Evolutionary conservation across 2,329 filamentous ascomycete species (phyloP).

Genomic region (Ophiocordyceps camponoti-rufipedis): DNA sequence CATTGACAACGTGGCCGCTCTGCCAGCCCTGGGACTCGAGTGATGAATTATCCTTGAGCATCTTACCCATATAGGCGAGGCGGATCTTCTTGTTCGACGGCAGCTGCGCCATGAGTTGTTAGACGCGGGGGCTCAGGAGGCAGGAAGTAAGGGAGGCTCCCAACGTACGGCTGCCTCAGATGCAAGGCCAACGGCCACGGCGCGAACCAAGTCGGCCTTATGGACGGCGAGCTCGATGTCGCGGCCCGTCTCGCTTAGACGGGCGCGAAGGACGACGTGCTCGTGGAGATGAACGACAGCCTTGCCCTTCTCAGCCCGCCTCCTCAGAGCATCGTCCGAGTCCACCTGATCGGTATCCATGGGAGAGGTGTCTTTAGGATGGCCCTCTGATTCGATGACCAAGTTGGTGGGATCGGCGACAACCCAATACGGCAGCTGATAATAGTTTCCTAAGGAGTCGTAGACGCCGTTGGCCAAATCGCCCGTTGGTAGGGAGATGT

Average conservation of each 20-base stretch:
- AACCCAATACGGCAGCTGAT: conserved; percentile 48
- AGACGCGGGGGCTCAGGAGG: too few relatives aligned
- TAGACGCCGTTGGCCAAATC: conserved; percentile 55
- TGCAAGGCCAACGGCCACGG: conserved; percentile 42
- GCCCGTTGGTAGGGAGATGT: conserved; percentile 56
- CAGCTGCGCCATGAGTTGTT: conserved; percentile 24
- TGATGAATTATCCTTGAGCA: conserved; percentile 50
- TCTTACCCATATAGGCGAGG: conserved; percentile 65
- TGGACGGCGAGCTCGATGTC: conserved; percentile 41
- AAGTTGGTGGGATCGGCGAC: conserved; percentile 46
- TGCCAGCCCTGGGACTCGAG: conserved; percentile 59
- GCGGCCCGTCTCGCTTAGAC: conserved; percentile 48
- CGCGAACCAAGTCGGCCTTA: conserved; percentile 44
- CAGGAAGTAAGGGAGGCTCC: too few relatives aligned
- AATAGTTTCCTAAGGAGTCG: conserved; percentile 51
- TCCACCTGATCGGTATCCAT: conserved; percentile 15
- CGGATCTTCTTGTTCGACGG: conserved; percentile 39
- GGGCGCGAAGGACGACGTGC: conserved; percentile 36
- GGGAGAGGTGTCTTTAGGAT: conserved; percentile 17
- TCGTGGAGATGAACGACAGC: conserved; percentile 32
- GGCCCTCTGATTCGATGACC: conserved; percentile 7
- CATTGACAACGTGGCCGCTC: conserved; percentile 58
- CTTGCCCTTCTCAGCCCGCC: conserved; percentile 42
- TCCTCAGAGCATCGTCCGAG: conserved; percentile 16
- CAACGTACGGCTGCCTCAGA: conserved; percentile 6